Base-by-base conservation (phyloP, 75 land plant genomes). In the Selaginella moellendorffii region DNA sequence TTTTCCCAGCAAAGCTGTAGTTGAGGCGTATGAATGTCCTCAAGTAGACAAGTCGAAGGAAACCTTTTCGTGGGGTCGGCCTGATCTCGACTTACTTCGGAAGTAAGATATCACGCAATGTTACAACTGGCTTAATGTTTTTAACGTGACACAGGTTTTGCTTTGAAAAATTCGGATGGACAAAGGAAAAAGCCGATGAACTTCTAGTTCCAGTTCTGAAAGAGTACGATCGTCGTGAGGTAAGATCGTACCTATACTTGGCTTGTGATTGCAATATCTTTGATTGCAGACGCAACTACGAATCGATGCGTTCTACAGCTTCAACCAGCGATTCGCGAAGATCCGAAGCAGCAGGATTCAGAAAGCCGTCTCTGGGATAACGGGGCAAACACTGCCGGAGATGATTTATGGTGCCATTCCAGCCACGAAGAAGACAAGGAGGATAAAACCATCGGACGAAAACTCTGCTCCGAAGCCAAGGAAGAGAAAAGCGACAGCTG, bases 321-420 rank as follows among this genome's bases (percentile, higher is more conserved):
- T 95, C 74, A 95, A 95, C 69, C 88, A 95, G 61, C 74, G 84
- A 63, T 95, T 95, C 84, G 99, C 99, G 1, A 89, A 95, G 68
- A 84, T 95, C 36, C 79, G 88, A 9, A 95, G 99, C 54, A 76
- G 74, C 53, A 72, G 99, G 42, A 84, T 95, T 52, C 88, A 90
- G 53, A 89, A 86, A 31, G 99, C 96, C 53, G 78, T 95, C 5
- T 80, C 82, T 67, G 88, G 97, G 31, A 84, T 80, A 2, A 77
- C 85, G 52, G 88, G 88, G 59, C 78, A 69, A 17, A 54, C 36
- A 30, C 67, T 82, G 9, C 54, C 69, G 17, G 80, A 82, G 24
- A 60, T 79, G 66, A 63, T 74, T 66, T 54, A 20, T 46, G 1
- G 22, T 30, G 46, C 27, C 51, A 66, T 27, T 29, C 69, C 21